Evolutionary conservation across 257 asterid genomes (phyloP), one percentile per base, ranked within the genome.

Genomic region (Scutellaria minor): DNA sequence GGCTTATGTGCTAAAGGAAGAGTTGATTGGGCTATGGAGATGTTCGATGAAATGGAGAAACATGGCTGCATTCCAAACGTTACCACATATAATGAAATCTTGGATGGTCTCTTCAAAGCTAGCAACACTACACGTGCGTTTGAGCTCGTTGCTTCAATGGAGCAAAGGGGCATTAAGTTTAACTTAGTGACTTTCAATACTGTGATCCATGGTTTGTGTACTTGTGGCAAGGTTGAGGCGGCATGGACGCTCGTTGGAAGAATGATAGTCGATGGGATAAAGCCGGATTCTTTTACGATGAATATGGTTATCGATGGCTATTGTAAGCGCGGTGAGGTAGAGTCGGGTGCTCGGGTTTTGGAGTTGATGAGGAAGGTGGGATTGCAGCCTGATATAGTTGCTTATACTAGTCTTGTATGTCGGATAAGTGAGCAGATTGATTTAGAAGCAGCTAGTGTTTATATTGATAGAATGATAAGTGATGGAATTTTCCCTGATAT

Each of bases 131-230:
- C 13, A 9, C 65, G 52, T 7, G 96, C 87, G 7, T 83, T 80
- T 74, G 83, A 86, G 84, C 83, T 93, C 58, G 52, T 91, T 31
- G 39, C 60, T 44, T 82, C 78, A 35, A 93, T 93, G 97, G 85
- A 83, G 71, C 64, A 82, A 75, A 83, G 56, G 48, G 88, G 84
- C 3, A 40, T 89, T 7, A 80, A 78, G 80, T 84, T 91, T 45
- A 83, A 82, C 55, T 44, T 73, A 27, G 95, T 86, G 75, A 89
- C 95, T 0, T 91, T 85, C 81, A 91, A 93, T 78, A 88, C 94
- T 37, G 77, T 91, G 8, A 64, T 87, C 62, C 78, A 82, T 9
- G 89, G 98, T 46, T 47, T 90, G 67, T 85, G 83, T 69, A 60
- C 60, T 45, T 79, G 71, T 8, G 88, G 84, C 41, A 78, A 83